phyloP scores from a whole-genome alignment of 106 monocot species.

The Gastrodia elata region DNA sequence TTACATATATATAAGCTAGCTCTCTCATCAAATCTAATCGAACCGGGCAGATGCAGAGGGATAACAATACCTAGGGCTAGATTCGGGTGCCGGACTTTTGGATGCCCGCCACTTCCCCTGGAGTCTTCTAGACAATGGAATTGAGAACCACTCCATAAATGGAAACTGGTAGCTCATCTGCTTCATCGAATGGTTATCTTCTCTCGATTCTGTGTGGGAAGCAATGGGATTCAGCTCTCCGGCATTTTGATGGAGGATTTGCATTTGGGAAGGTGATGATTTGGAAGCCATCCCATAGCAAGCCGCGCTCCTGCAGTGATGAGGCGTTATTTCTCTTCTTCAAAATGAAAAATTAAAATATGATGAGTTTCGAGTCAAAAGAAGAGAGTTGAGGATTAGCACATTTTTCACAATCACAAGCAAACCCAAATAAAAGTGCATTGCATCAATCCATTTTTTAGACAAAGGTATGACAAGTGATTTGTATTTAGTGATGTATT shows the following conservation, averaged over 20 bases:
- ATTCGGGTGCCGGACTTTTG: slow-evolving; percentile 4
- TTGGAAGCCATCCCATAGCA: slow-evolving; percentile 29
- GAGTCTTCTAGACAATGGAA: slow-evolving; percentile 38
- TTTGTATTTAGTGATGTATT: too few relatives aligned
- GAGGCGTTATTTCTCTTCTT: too few relatives aligned
- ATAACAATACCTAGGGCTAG: slow-evolving; percentile 25
- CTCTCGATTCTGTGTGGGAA: slow-evolving; percentile 11
- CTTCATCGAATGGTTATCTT: slow-evolving; percentile 13
- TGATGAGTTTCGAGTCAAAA: too few relatives aligned
- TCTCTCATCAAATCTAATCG: neutral
- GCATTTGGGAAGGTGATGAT: slow-evolving; percentile 10
- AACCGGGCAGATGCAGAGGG: neutral
- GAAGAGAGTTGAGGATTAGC: too few relatives aligned
- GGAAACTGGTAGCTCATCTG: slow-evolving; percentile 35
- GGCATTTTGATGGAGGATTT: slow-evolving; percentile 8
- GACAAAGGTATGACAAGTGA: too few relatives aligned
- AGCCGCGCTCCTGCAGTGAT: slow-evolving; percentile 74
- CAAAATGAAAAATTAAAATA: too few relatives aligned
- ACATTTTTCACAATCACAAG: too few relatives aligned
- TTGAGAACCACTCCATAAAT: slow-evolving; percentile 51
- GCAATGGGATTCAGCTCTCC: slow-evolving; percentile 7
- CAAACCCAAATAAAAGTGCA: too few relatives aligned
- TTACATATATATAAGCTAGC: too few relatives aligned
- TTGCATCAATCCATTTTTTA: too few relatives aligned
- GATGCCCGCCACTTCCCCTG: slow-evolving; percentile 14